A percentile compares a stretch with the other conserved stretches of the same genome.
phyloP scores from a whole-genome alignment of 768 basidiomycete genomes.

The Amylocystis lapponica region DNA sequence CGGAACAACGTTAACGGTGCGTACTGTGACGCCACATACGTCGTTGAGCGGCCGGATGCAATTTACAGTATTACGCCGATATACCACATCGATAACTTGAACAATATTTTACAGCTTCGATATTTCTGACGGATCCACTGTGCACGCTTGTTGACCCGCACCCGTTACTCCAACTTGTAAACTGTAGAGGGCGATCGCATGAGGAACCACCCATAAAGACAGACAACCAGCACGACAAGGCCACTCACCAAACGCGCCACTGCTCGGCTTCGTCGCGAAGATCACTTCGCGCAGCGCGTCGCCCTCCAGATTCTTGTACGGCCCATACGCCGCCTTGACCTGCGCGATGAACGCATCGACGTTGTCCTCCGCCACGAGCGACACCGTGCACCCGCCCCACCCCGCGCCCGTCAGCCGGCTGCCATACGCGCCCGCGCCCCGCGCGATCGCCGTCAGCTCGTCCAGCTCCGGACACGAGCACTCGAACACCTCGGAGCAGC shows the following conservation, averaged over 20 bases:
- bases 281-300: slow-evolving; percentile 59
- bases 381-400: slow-evolving; percentile 90
- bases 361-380: slow-evolving; percentile 60
- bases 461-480: slow-evolving; percentile 81
- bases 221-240: too few relatives aligned
- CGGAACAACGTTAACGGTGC: too few relatives aligned
- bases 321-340: slow-evolving; percentile 53
- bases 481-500: slow-evolving; percentile 64
- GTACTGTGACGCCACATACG: too few relatives aligned
- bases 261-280: slow-evolving; percentile 80
- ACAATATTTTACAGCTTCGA: too few relatives aligned
- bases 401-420: slow-evolving; percentile 85
- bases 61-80: too few relatives aligned
- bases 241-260: slow-evolving; percentile 74
- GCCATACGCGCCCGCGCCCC: slow-evolving; percentile 70
- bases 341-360: slow-evolving; percentile 60
- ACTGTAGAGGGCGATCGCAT: too few relatives aligned
- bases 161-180: too few relatives aligned
- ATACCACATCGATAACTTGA: too few relatives aligned
- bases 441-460: slow-evolving; percentile 56
- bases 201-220: too few relatives aligned
- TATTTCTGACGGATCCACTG: too few relatives aligned
- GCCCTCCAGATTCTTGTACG: slow-evolving; percentile 56
- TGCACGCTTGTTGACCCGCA: too few relatives aligned
- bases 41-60: too few relatives aligned